A percentile compares a stretch with the other conserved stretches of the same genome.
Evolutionary conservation across 768 basidiomycete genomes (phyloP).

Genomic region (Leccinellum luteum): DNA sequence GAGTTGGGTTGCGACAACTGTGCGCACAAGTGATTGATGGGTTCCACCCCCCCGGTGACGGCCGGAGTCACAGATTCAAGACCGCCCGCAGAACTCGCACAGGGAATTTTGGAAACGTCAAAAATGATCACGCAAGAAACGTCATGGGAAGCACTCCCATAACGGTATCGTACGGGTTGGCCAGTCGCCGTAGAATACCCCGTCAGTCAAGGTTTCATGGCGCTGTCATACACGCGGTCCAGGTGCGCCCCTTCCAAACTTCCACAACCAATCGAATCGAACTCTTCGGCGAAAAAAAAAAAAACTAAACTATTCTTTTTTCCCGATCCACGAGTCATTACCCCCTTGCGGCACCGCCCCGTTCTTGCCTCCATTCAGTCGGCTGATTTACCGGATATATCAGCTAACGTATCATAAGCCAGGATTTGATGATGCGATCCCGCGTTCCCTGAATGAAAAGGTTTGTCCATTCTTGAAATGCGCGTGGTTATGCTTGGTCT

Average conservation of each 20-base stretch:
- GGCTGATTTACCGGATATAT: slow-evolving; percentile 37
- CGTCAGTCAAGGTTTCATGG: slow-evolving; percentile 36
- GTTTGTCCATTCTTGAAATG: slow-evolving; percentile 26
- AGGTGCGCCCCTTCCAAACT: slow-evolving; percentile 23
- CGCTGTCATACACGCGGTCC: slow-evolving; percentile 31
- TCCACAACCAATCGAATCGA: not conserved
- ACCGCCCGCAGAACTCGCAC: slow-evolving; percentile 9
- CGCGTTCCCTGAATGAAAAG: slow-evolving; percentile 10
- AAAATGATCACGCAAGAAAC: slow-evolving; percentile 22
- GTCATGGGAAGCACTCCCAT: slow-evolving; percentile 29
- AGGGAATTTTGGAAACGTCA: slow-evolving; percentile 17
- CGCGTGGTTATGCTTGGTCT: slow-evolving; percentile 14
- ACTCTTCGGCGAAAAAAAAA: slow-evolving; percentile 3
- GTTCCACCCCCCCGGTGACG: slow-evolving; percentile 24
- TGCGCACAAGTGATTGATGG: not conserved
- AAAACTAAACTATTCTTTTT: slow-evolving; percentile 23
- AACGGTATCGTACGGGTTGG: slow-evolving; percentile 21
- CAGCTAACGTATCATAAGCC: slow-evolving; percentile 8
- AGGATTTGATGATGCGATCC: slow-evolving; percentile 14
- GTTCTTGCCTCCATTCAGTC: slow-evolving; percentile 7
- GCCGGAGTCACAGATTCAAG: slow-evolving; percentile 7
- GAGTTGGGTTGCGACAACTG: slow-evolving; percentile 2
- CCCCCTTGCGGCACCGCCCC: slow-evolving; percentile 27
- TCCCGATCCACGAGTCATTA: slow-evolving; percentile 16
- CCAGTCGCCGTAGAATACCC: slow-evolving; percentile 31